A percentile compares a stretch with the other conserved stretches of the same genome.
Conservation (phyloP, 169 alveolate species). For the Plasmodium vinckei region DNA sequence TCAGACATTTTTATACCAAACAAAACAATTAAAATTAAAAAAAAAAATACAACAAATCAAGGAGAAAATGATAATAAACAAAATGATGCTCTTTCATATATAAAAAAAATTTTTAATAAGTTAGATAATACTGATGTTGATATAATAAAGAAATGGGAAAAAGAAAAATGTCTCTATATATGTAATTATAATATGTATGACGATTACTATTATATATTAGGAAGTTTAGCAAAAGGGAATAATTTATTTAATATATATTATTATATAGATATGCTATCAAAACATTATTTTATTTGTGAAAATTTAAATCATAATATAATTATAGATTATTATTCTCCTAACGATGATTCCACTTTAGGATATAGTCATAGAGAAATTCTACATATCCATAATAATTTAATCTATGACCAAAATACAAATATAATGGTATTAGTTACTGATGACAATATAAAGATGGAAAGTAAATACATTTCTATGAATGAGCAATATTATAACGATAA, state of each 20-base stretch:
- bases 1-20: conserved; percentile 43
- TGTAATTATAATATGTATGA: conserved; percentile 73
- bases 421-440: conserved; percentile 47
- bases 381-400: conserved; percentile 29
- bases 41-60: neutral
- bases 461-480: conserved; percentile 62
- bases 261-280: conserved; percentile 35
- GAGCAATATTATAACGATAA: conserved; percentile 72
- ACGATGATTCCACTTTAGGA: neutral
- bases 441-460: conserved; percentile 18
- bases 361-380: conserved; percentile 36
- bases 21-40: conserved; percentile 54
- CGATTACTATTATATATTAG: conserved; percentile 65
- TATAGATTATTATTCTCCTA: conserved; percentile 21
- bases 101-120: conserved; percentile 45
- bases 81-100: conserved; percentile 5
- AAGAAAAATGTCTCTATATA: conserved; percentile 56
- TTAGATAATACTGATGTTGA: conserved; percentile 55
- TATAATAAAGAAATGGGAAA: conserved; percentile 68
- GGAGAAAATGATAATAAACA: neutral
- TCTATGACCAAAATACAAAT: conserved; percentile 28
- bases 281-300: conserved; percentile 38
- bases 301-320: conserved; percentile 41
- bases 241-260: conserved; percentile 39
- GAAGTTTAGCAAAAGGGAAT: conserved; percentile 55